A percentile compares a stretch with the other conserved stretches of the same genome.
Conservation (phyloP, 306 rosid species). For the Macrotyloma uniflorum region DNA sequence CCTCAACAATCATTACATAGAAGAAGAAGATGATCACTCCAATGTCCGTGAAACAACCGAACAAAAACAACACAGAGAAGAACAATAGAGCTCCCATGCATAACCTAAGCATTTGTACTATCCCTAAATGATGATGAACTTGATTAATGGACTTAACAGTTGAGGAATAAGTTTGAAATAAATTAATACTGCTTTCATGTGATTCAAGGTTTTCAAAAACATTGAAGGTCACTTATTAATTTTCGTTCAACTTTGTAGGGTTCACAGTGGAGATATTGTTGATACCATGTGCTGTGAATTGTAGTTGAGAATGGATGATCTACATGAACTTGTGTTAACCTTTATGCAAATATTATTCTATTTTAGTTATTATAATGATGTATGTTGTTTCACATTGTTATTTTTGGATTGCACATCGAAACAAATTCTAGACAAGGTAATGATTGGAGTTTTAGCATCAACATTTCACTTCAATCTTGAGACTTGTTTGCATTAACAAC, state of each 20-base stretch:
- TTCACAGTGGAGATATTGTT: not conserved
- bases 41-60: too few relatives aligned
- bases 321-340: too few relatives aligned
- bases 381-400: not conserved
- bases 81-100: too few relatives aligned
- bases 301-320: too few relatives aligned
- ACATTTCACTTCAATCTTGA: not conserved
- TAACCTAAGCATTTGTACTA: conserved; percentile 52
- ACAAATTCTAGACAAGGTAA: not conserved
- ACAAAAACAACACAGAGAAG: too few relatives aligned
- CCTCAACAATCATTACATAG: too few relatives aligned
- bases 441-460: conserved; percentile 17
- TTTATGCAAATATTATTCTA: not conserved
- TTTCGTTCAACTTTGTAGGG: conserved; percentile 33
- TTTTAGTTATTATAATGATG: not conserved
- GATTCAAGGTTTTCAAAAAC: not conserved
- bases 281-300: too few relatives aligned
- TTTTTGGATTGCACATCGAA: not conserved
- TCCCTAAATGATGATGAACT: conserved; percentile 36
- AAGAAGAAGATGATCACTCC: too few relatives aligned
- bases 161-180: conserved; percentile 35
- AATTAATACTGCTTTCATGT: conserved; percentile 8
- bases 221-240: conserved; percentile 19
- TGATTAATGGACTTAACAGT: conserved; percentile 16
- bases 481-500: too few relatives aligned